These are phyloP conservation scores for Massarina eburnea DNA, from an alignment of 2,329 filamentous ascomycete species.

Conservation along the genomic window DNA sequence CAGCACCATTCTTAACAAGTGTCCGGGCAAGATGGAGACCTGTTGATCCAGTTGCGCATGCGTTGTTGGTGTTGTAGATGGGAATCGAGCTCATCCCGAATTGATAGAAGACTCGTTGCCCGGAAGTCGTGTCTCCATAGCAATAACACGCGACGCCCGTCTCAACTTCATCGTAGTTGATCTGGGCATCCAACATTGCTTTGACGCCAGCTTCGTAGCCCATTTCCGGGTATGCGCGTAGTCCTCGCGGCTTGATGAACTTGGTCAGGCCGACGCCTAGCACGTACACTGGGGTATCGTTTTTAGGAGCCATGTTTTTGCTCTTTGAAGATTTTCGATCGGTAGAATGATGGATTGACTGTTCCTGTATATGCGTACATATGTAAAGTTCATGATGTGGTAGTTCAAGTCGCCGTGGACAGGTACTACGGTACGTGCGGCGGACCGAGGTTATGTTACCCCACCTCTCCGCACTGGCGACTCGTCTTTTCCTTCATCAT, in stretches of 20 bases:
- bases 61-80: slow-evolving; percentile 98
- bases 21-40: slow-evolving; percentile 80
- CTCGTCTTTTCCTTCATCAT: background rate
- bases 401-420: no score
- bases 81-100: slow-evolving; percentile 94
- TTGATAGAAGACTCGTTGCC: slow-evolving; percentile 95
- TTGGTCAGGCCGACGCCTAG: slow-evolving; percentile 97
- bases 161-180: slow-evolving; percentile 95
- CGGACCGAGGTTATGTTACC: background rate
- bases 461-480: slow-evolving; percentile 1
- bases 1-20: slow-evolving; percentile 73
- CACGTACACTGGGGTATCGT: slow-evolving; percentile 66
- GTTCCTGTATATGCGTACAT: no score
- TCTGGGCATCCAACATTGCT: slow-evolving; percentile 76
- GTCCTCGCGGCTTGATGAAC: slow-evolving; percentile 94
- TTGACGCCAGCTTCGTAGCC: slow-evolving; percentile 90
- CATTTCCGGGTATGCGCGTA: slow-evolving; percentile 89
- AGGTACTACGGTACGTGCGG: background rate
- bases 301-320: slow-evolving; percentile 29
- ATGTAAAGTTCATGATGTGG: no score
- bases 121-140: slow-evolving; percentile 92
- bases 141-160: slow-evolving; percentile 93
- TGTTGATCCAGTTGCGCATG: slow-evolving; percentile 90
- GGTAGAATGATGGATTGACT: no score
- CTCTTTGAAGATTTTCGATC: no score